Base-by-base conservation (phyloP, 2,329 filamentous ascomycete species). In the Aureobasidium sp. region DNA sequence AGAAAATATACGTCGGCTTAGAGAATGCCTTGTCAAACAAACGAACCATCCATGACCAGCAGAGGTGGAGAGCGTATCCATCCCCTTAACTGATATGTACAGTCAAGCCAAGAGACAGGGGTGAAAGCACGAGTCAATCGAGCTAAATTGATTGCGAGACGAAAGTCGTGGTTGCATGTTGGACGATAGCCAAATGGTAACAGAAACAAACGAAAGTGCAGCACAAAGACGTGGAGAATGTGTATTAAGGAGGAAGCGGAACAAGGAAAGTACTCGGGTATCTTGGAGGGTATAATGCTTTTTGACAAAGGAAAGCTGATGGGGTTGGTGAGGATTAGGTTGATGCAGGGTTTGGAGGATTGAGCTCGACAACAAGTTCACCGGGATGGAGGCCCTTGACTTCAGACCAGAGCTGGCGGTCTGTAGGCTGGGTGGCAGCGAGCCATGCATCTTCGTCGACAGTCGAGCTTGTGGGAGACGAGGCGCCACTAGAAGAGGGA, bases 401-500 rank as follows among this genome's bases (percentile, higher is more conserved):
- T 34, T 66, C 61, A 14, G 56, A 58, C 31, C 68, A 66, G 15
- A 65, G 61, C 22, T 67, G 68, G 25, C 62, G 47, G 5, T 68
- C 67, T 1, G 65, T 64, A 15, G 66, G 64, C 36, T 69, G 66
- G 12, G 72, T 64, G 64, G 67, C 70, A 52, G 67, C 66, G 25
- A 73, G 63, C 71, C 71, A 73, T 2, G 70, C 69, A 12, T 42
- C 34, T 14, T 63, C 62, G 25, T 63, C 62, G 36, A 49, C 61
- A 5, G 47, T 36, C 7, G 47, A 45, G 41, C 27, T 55, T 15
- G 52, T 17, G 9, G 61, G 61, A 8, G 62, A 59, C 8, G 62
- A 60, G 31, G 45, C 55, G 9, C 45, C 45, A 41, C 61, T 63
- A 2, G 44, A 42, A 9, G 59, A 52, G 17, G 55, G 27, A 7